These are phyloP conservation scores for Xylaria sp. DNA, from an alignment of 2,329 filamentous ascomycete species.

Conservation along the genomic window DNA sequence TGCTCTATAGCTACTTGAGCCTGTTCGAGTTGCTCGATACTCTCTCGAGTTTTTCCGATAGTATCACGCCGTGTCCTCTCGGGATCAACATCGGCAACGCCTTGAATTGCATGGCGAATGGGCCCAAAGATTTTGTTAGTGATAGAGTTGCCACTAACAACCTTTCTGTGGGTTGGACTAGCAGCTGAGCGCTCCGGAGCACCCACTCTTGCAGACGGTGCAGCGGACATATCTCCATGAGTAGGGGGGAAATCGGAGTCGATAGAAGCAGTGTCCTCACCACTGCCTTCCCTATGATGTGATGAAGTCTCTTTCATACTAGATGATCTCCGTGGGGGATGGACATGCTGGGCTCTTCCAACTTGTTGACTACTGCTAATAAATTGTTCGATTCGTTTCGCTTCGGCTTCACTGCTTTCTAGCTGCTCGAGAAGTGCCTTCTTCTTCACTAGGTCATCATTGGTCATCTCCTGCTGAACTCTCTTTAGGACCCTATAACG, in stretches of 20 bases:
- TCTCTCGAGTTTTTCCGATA: constrained; percentile 94
- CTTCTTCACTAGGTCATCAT: constrained; percentile 91
- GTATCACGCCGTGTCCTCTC: constrained; percentile 90
- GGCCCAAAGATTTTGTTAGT: constrained; percentile 93
- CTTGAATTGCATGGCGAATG: constrained; percentile 93
- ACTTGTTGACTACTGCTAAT: constrained; percentile 74
- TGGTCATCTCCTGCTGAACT: constrained; percentile 96
- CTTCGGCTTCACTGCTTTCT: constrained; percentile 92
- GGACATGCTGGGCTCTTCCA: constrained; percentile 41
- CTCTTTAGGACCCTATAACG: constrained; percentile 91
- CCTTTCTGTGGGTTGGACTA: constrained; percentile 72
- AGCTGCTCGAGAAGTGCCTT: constrained; percentile 79
- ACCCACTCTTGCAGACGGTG: constrained; percentile 76
- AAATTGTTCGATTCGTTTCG: constrained; percentile 91
- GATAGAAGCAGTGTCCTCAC: constrained; percentile 84
- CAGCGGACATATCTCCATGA: constrained; percentile 72
- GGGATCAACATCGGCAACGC: constrained; percentile 94
- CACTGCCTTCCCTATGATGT: constrained; percentile 60
- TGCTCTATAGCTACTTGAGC: constrained; percentile 85
- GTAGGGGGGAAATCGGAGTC: constrained; percentile 96
- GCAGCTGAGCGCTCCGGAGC: constrained; percentile 60
- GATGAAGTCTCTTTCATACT: constrained; percentile 58
- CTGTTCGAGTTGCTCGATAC: constrained; percentile 84
- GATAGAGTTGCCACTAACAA: constrained; percentile 85
- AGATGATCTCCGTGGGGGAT: constrained; percentile 70